Percentiles rank a stretch among this genome's conserved stretches.
phyloP scores from a whole-genome alignment of 352 stramenopile genomes.

The Pythium diclinum region DNA sequence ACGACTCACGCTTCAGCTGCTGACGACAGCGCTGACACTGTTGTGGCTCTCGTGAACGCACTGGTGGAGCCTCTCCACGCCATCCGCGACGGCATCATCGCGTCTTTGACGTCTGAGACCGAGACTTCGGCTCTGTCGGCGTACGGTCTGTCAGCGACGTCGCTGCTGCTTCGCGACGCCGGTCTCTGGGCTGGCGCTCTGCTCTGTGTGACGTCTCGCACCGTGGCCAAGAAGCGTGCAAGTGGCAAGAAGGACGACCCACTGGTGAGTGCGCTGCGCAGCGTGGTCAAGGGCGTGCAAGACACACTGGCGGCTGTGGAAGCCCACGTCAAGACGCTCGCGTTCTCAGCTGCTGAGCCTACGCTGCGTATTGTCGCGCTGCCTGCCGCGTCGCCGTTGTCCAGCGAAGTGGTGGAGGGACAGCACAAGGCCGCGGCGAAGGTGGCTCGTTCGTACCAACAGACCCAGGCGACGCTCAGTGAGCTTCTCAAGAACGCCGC shows the following conservation, averaged over 20 bases:
- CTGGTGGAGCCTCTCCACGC: slow-evolving; percentile 15
- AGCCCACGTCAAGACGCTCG: slow-evolving; percentile 32
- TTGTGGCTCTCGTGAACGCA: slow-evolving; percentile 5
- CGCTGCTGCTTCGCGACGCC: slow-evolving; percentile 54
- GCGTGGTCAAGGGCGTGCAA: slow-evolving; percentile 59
- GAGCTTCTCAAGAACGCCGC: slow-evolving; percentile 27
- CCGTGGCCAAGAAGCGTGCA: slow-evolving; percentile 54
- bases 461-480: slow-evolving; percentile 14
- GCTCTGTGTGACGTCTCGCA: slow-evolving; percentile 41
- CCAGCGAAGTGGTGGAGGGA: slow-evolving; percentile 41
- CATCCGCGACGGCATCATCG: slow-evolving; percentile 21
- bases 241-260: slow-evolving; percentile 64
- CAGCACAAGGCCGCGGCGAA: slow-evolving; percentile 12
- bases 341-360: slow-evolving; percentile 16
- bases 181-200: slow-evolving; percentile 54
- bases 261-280: slow-evolving; percentile 36
- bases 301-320: slow-evolving; percentile 44
- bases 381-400: not conserved
- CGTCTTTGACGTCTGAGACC: slow-evolving; percentile 8
- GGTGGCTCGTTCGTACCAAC: slow-evolving; percentile 9
- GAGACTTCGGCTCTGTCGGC: slow-evolving; percentile 34
- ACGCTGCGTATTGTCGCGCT: slow-evolving; percentile 3
- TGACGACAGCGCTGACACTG: slow-evolving; percentile 9
- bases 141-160: slow-evolving; percentile 46
- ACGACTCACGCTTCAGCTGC: slow-evolving; percentile 17